Base-by-base conservation (phyloP, 1,139 yeast species). In the Lodderomyces jiufengensis region DNA sequence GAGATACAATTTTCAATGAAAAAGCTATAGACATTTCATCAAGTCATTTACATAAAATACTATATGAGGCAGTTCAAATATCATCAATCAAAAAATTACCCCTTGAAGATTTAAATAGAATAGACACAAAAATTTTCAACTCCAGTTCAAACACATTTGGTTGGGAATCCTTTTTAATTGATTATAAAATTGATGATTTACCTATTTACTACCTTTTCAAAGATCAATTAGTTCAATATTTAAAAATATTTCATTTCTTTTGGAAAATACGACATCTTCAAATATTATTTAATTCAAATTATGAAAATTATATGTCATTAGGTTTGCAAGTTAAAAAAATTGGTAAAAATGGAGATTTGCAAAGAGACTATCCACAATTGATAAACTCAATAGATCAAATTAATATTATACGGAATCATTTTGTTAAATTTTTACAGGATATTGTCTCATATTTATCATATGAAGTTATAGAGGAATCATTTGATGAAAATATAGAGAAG, bases 111-210 rank as follows among this genome's bases (percentile, higher is more conserved):
- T 22, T 24, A 4, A 25, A 35, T 10, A 28, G 87, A 35, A 55
- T 92, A 12, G 97, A 92, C 63, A 95, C 96, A 0, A 67, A 96
- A 32, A 71, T 90, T 32, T 67, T 88, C 34, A 90, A 79, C 41
- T 62, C 81, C 27, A 51, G 55, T 18, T 54, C 81, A 47, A 94
- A 94, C 1, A 78, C 71, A 18, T 73, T 65, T 34, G 90, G 88
- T 0, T 92, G 97, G 97, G 95, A 90, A 52, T 88, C 85, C 3
- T 90, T 92, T 56, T 87, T 97, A 0, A 63, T 92, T 32, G 97
- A 88, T 52, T 92, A 85, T 54, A 70, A 80, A 35, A 65, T 87
- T 4, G 59, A 59, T 11, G 83, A 76, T 33, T 58, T 74, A 52
- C 90, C 77, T 13, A 68, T 83, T 14, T 57, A 63, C 26, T 44